Evolutionary conservation across 345 rosid species (phyloP), one percentile per base, ranked within the genome.

Genomic region (Linum lewisii): DNA sequence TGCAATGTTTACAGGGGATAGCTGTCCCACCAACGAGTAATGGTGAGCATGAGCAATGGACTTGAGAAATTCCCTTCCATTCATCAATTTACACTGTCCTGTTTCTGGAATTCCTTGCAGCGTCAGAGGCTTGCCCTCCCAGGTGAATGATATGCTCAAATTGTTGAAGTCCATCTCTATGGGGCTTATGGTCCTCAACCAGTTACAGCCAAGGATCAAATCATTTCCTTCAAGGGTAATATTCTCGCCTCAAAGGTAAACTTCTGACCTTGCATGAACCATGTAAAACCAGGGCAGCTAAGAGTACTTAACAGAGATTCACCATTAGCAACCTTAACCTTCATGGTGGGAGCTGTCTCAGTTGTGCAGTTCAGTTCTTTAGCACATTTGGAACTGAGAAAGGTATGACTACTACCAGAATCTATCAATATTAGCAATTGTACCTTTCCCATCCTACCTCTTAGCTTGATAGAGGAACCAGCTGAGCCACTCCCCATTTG

Each of bases 391-490:
- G 4, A 2, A 16, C 21, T 26, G 14, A 61, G 14, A 21, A 61
- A 61, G 42, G 29, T 61, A 26, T 61, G 64, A 19, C n/a, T n/a
- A 10, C 64, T 61, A 6, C 55, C 44, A 0, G 37, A 11, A 11
- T 38, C 64, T 7, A 61, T 26, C 0, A 25, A 37, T 1, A 50
- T 9, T 6, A 18, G 23, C n/a, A 61, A 1, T 1, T 3, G 1
- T 26, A 2, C 6, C 32, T 26, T 26, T 2, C 45, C 1, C 1
- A 38, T 11, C 14, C 2, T 14, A 2, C 45, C 14, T 14, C 8
- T 38, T 9, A 8, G 11, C 45, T 14, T 8, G 45, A 38, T 7
- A 7, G 14, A 7, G 45, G 45, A 38, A 11, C 45, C 14, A 38
- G 2, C 11, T 8, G 14, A 14, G 45, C 5, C 1, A 9, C 11